phyloP scores from a whole-genome alignment of 202 grass and related monocot genomes.

The Panicum virgatum region DNA sequence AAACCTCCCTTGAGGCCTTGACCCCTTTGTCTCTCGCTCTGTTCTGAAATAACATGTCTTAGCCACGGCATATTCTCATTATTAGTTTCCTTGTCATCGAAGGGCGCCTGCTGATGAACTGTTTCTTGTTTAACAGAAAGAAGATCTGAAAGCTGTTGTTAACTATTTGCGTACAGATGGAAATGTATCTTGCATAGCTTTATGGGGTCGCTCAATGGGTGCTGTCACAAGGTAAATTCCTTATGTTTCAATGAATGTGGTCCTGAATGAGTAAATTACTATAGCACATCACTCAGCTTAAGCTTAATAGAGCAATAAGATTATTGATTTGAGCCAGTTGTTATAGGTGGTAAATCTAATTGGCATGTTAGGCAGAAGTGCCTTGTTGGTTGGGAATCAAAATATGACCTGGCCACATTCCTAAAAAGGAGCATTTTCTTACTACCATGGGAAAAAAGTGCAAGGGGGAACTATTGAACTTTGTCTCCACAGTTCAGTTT shows the following conservation, averaged over 20 bases:
- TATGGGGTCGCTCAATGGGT: slow-evolving; percentile 99
- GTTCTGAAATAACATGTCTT: slow-evolving; percentile 1
- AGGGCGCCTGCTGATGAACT: slow-evolving; percentile 24
- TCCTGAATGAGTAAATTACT: slow-evolving; percentile 11
- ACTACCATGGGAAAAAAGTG: neutral
- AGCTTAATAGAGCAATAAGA: slow-evolving; percentile 19
- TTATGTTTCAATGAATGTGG: slow-evolving; percentile 14
- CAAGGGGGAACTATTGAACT: neutral
- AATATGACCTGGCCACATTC: neutral
- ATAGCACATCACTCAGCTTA: neutral
- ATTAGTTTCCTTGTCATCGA: slow-evolving; percentile 15
- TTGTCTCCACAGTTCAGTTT: neutral
- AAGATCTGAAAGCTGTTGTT: slow-evolving; percentile 92
- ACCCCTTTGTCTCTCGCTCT: slow-evolving; percentile 21
- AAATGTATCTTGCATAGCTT: slow-evolving; percentile 83
- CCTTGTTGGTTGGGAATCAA: neutral
- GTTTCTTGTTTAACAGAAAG: slow-evolving; percentile 65
- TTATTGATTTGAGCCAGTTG: neutral
- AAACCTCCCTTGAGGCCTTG: neutral
- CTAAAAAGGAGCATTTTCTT: neutral
- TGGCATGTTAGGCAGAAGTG: neutral
- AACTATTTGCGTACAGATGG: slow-evolving; percentile 82
- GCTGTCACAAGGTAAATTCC: slow-evolving; percentile 83
- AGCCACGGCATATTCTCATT: neutral
- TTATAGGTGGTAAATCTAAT: neutral